These are phyloP conservation scores for Hysterangium stoloniferum DNA, from an alignment of 768 basidiomycete genomes.

Conservation along the genomic window DNA sequence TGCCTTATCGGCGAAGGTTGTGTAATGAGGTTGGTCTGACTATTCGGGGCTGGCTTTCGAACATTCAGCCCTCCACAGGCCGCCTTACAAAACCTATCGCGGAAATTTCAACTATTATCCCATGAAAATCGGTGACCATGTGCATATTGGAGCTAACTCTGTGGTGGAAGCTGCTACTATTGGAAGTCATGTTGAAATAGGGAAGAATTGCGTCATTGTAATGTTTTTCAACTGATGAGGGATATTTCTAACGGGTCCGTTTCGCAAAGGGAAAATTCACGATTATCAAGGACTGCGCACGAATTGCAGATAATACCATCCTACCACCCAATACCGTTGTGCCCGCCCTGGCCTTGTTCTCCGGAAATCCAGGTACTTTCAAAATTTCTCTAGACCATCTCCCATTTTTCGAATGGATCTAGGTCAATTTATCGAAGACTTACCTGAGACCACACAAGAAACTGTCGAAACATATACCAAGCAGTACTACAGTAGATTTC, in stretches of 20 bases:
- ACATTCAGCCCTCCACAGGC: constrained; percentile 32
- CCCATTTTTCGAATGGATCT: constrained; percentile 5
- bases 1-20: constrained; percentile 86
- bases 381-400: neutral
- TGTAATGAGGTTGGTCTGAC: constrained; percentile 61
- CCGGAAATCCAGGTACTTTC: constrained; percentile 81
- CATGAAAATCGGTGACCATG: constrained; percentile 93
- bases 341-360: constrained; percentile 77
- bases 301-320: constrained; percentile 82
- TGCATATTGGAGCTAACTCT: constrained; percentile 83
- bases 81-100: constrained; percentile 84
- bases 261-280: constrained; percentile 80
- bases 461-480: constrained; percentile 82
- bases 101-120: constrained; percentile 96
- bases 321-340: constrained; percentile 90
- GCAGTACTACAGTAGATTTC: constrained; percentile 77
- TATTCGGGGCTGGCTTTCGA: neutral
- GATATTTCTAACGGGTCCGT: constrained; percentile 1
- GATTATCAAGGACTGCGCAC: constrained; percentile 93
- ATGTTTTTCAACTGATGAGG: constrained; percentile 21
- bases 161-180: constrained; percentile 94
- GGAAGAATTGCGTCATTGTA: constrained; percentile 92
- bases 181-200: constrained; percentile 90
- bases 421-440: constrained; percentile 78
- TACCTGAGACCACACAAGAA: constrained; percentile 93